Percentiles rank a stretch among this genome's conserved stretches.
These are phyloP conservation scores for Neltuma alba DNA, from an alignment of 306 rosid species.

Conservation along the genomic window DNA sequence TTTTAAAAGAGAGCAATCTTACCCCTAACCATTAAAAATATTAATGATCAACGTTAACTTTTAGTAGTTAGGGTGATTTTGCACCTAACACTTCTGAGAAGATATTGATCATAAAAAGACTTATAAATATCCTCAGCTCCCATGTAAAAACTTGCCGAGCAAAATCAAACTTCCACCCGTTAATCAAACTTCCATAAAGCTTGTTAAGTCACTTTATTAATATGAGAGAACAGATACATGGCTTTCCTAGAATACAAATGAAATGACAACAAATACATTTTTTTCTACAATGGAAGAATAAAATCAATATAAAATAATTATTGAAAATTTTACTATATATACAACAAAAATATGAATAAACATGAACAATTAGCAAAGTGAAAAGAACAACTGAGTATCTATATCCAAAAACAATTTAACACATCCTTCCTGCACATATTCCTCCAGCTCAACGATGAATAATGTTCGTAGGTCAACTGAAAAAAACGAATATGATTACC, in stretches of 20 bases:
- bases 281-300: conserved; percentile 24
- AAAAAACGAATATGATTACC: conserved; percentile 44
- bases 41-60: too few species aligned
- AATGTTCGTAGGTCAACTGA: conserved; percentile 40
- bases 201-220: not conserved
- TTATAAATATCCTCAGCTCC: too few species aligned
- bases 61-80: too few species aligned
- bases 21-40: too few species aligned
- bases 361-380: conserved; percentile 35
- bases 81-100: too few species aligned
- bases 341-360: conserved; percentile 56
- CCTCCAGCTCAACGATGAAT: conserved; percentile 45
- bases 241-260: not conserved
- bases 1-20: too few species aligned
- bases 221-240: not conserved
- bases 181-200: too few species aligned
- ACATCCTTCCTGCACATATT: conserved; percentile 44
- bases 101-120: too few species aligned
- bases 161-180: too few species aligned
- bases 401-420: conserved; percentile 40
- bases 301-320: conserved; percentile 46
- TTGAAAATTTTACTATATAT: conserved; percentile 49
- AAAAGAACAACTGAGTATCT: conserved; percentile 43
- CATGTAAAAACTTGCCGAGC: too few species aligned
- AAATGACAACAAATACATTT: not conserved